Evolutionary conservation across 1,284 basidiomycete species (phyloP).

Genomic region (Peniophora sp.): DNA sequence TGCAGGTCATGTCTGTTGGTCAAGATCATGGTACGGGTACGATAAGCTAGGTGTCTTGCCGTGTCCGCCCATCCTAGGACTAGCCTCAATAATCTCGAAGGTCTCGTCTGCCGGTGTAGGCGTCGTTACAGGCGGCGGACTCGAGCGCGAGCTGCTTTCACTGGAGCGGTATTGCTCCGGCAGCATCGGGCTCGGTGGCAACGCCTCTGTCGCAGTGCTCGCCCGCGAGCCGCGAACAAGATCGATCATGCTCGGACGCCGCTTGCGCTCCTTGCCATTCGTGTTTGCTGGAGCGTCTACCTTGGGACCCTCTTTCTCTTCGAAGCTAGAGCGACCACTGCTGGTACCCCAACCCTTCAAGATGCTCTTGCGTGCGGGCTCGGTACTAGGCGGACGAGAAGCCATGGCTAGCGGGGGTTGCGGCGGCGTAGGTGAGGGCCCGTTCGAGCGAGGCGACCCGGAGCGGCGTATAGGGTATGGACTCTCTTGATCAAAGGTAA

Average conservation of each 20-base stretch:
- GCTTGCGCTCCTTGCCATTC: slow-evolving; percentile 15
- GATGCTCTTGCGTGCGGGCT: slow-evolving; percentile 55
- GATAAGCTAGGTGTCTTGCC: slow-evolving; percentile 18
- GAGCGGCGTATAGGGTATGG: slow-evolving; percentile 43
- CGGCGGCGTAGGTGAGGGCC: slow-evolving; percentile 14
- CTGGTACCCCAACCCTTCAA: slow-evolving; percentile 50
- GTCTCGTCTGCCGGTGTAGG: slow-evolving; percentile 26
- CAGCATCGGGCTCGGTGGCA: slow-evolving; percentile 34
- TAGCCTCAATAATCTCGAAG: slow-evolving; percentile 25
- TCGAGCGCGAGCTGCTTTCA: slow-evolving; percentile 20
- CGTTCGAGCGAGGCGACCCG: slow-evolving; percentile 10
- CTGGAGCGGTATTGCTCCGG: slow-evolving; percentile 27
- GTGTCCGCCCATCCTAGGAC: slow-evolving; percentile 10
- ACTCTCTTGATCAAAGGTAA: slow-evolving; percentile 61
- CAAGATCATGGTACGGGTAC: slow-evolving; percentile 33
- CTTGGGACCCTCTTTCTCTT: slow-evolving; percentile 11
- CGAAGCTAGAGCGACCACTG: no score
- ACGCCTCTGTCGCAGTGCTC: slow-evolving; percentile 19
- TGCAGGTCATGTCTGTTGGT: slow-evolving; percentile 20
- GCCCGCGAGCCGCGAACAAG: slow-evolving; percentile 21
- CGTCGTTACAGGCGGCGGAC: slow-evolving; percentile 9
- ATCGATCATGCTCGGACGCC: slow-evolving; percentile 33
- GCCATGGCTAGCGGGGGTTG: slow-evolving; percentile 14
- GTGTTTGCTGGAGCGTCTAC: slow-evolving; percentile 13
- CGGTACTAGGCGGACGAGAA: slow-evolving; percentile 10